A percentile compares a stretch with the other conserved stretches of the same genome.
phyloP scores from a whole-genome alignment of 2,329 filamentous ascomycete genomes.

The Gaeumannomyces sp. region DNA sequence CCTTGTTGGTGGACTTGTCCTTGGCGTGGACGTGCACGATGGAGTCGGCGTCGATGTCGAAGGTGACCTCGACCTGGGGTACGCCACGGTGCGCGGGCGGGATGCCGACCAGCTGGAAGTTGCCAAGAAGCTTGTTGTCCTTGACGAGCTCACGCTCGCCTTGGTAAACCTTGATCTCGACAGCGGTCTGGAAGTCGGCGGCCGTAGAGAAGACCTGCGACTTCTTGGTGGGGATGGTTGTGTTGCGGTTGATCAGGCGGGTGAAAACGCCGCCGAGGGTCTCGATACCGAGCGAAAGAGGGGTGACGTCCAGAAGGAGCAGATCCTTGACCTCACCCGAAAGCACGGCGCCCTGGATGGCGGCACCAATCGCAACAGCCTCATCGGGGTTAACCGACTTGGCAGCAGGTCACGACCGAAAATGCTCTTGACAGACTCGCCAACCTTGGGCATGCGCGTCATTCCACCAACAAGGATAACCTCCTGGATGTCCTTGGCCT shows the following conservation, averaged over 20 bases:
- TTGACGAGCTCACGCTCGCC: slow-evolving; percentile 98
- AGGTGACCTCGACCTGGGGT: slow-evolving; percentile 94
- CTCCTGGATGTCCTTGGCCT: slow-evolving; percentile 92
- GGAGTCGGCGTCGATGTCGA: slow-evolving; percentile 96
- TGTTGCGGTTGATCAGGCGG: slow-evolving; percentile 97
- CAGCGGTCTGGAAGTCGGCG: slow-evolving; percentile 95
- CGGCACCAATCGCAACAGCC: slow-evolving; percentile 95
- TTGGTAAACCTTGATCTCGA: slow-evolving; percentile 99
- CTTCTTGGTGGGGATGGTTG: slow-evolving; percentile 98
- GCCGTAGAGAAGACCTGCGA: slow-evolving; percentile 97
- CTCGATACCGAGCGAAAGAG: slow-evolving; percentile 96
- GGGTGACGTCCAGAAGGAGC: slow-evolving; percentile 89
- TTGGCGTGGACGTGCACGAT: slow-evolving; percentile 98
- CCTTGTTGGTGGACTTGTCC: slow-evolving; percentile 99
- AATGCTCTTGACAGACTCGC: slow-evolving; percentile 91
- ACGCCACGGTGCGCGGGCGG: slow-evolving; percentile 94
- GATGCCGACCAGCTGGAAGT: slow-evolving; percentile 98
- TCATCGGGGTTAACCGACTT: slow-evolving; percentile 99
- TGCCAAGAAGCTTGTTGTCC: slow-evolving; percentile 97
- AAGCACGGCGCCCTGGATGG: slow-evolving; percentile 93
- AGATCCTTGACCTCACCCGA: slow-evolving; percentile 96
- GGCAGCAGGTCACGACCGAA: slow-evolving; percentile 92
- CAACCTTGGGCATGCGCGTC: slow-evolving; percentile 99
- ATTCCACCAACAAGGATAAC: slow-evolving; percentile 98
- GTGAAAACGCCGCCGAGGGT: slow-evolving; percentile 97